Evolutionary conservation across 2,329 filamentous ascomycete genomes (phyloP).

Genomic region (Colletotrichum sp.): DNA sequence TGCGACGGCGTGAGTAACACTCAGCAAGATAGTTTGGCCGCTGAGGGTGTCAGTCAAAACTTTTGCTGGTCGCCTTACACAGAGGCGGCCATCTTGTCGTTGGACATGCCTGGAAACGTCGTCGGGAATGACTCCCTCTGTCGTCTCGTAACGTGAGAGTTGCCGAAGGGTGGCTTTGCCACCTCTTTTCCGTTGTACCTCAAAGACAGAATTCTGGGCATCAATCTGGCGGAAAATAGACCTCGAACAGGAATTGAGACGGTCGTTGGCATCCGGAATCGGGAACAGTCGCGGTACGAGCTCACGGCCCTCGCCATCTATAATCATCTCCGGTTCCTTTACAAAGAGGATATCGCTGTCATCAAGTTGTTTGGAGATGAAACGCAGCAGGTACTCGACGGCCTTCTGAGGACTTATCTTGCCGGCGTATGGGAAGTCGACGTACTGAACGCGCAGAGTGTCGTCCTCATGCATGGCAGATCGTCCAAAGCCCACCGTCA

Average conservation of each 20-base stretch:
- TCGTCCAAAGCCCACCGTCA: conserved; percentile 9
- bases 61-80: no score
- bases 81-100: no score
- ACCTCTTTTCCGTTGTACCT: not conserved
- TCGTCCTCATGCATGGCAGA: not conserved
- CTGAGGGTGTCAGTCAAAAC: not conserved
- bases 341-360: not conserved
- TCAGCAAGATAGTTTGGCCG: not conserved
- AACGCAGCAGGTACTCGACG: not conserved
- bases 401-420: not conserved
- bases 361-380: not conserved
- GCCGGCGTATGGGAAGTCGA: not conserved
- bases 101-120: no score
- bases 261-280: not conserved
- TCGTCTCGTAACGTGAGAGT: not conserved
- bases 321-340: not conserved
- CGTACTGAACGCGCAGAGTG: not conserved
- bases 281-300: not conserved
- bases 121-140: not conserved
- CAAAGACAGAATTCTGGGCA: not conserved
- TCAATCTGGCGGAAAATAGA: not conserved
- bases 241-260: not conserved
- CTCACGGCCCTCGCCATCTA: not conserved
- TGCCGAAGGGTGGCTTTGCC: not conserved
- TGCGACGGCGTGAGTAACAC: not conserved